A percentile compares a stretch with the other conserved stretches of the same genome.
phyloP scores from a whole-genome alignment of 1,284 basidiomycete species.

The Cutaneotrichosporon sp. region DNA sequence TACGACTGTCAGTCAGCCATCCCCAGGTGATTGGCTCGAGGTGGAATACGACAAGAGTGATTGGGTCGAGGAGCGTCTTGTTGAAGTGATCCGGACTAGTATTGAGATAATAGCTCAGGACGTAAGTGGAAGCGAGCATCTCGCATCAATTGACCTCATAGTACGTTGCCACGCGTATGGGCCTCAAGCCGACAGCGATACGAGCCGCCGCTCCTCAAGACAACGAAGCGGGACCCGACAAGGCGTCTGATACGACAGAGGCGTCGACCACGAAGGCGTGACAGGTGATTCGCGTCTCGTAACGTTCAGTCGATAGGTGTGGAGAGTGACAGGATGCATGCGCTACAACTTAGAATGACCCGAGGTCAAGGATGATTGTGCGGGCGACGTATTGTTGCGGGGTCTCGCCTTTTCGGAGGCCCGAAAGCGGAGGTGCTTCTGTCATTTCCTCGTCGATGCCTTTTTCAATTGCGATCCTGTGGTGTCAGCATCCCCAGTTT shows the following conservation, averaged over 20 bases:
- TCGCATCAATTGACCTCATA: slow-evolving; percentile 11
- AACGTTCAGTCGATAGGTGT: background rate
- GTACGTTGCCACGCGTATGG: slow-evolving; percentile 48
- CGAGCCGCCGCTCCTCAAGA: background rate
- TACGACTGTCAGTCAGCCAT: slow-evolving; percentile 70
- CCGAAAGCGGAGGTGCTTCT: slow-evolving; percentile 21
- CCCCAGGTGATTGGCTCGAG: slow-evolving; percentile 74
- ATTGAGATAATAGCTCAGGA: slow-evolving; percentile 84
- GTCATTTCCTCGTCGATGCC: slow-evolving; percentile 10
- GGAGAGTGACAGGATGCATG: background rate
- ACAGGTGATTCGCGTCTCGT: too few species aligned
- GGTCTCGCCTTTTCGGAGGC: slow-evolving; percentile 40
- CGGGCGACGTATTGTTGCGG: slow-evolving; percentile 45
- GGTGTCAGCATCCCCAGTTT: background rate
- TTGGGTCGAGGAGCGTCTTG: slow-evolving; percentile 90
- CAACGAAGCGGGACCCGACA: background rate
- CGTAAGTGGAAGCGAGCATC: slow-evolving; percentile 26
- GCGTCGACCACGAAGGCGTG: background rate
- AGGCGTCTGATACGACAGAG: background rate
- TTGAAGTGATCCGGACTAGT: slow-evolving; percentile 72
- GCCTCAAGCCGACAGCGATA: slow-evolving; percentile 34
- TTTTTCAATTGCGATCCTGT: slow-evolving; percentile 6
- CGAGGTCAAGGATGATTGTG: slow-evolving; percentile 48
- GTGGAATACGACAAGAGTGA: slow-evolving; percentile 80
- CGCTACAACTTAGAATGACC: slow-evolving; percentile 41